Percentiles rank a stretch among this genome's conserved stretches.
phyloP scores from a whole-genome alignment of 345 rosid genomes.

The Populus davidiana region DNA sequence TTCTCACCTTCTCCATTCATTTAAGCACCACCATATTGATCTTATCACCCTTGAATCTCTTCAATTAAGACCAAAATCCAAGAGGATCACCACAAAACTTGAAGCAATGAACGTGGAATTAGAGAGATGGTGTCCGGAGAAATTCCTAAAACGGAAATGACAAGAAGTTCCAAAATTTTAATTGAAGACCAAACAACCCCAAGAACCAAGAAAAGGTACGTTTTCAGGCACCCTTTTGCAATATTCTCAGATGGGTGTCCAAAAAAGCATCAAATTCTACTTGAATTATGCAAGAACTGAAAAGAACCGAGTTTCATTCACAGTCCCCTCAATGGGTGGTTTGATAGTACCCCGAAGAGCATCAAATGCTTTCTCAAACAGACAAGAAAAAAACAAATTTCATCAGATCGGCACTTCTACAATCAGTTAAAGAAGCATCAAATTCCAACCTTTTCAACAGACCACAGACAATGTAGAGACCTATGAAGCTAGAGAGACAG shows the following conservation, averaged over 20 bases:
- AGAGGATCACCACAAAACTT: conserved; percentile 27
- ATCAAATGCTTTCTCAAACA: conserved; percentile 65
- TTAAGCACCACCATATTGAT: conserved; percentile 30
- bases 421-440: conserved; percentile 58
- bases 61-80: conserved; percentile 23
- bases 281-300: conserved; percentile 45
- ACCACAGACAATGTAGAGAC: conserved; percentile 24
- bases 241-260: conserved; percentile 45
- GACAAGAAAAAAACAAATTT: conserved; percentile 36
- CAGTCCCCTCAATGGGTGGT: conserved; percentile 36
- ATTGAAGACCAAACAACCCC: conserved; percentile 35
- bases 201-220: conserved; percentile 20
- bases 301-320: conserved; percentile 36
- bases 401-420: conserved; percentile 41
- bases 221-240: conserved; percentile 39
- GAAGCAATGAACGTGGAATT: conserved; percentile 16
- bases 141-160: conserved; percentile 8
- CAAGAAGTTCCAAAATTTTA: conserved; percentile 25
- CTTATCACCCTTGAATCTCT: conserved; percentile 14
- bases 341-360: conserved; percentile 33
- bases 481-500: conserved; percentile 26
- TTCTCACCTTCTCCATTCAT: conserved; percentile 25
- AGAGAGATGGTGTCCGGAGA: conserved; percentile 9
- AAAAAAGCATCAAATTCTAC: conserved; percentile 51
- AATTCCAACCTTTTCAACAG: conserved; percentile 47